These are phyloP conservation scores for Magnolia kwangsiensis DNA, from an alignment of 164 flowering plant genomes.

Conservation along the genomic window DNA sequence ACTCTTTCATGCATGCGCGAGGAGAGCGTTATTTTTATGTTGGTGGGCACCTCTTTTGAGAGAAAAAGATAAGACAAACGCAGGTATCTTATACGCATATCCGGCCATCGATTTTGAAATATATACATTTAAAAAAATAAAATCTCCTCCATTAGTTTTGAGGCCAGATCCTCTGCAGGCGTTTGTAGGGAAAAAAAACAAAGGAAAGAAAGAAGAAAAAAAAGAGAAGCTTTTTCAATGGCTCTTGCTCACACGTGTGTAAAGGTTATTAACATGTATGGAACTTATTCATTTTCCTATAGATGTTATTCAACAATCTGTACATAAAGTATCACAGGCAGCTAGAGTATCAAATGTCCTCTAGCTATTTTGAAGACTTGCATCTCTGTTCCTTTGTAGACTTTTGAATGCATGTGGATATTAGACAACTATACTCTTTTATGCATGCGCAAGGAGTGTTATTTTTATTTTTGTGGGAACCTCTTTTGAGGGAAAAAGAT, in stretches of 20 bases:
- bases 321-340: neutral
- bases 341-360: neutral
- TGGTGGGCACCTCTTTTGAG: neutral
- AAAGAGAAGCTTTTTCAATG: too few species aligned
- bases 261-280: too few species aligned
- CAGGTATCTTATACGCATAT: too few species aligned
- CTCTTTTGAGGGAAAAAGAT: neutral
- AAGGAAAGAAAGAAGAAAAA: too few species aligned
- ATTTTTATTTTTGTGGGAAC: neutral
- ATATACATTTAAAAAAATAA: too few species aligned
- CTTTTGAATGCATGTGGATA: neutral
- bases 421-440: neutral
- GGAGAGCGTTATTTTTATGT: neutral
- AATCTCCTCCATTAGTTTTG: too few species aligned
- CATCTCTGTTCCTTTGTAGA: neutral
- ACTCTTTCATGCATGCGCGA: neutral
- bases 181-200: too few species aligned
- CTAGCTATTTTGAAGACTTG: neutral
- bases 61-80: neutral
- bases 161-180: too few species aligned
- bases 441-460: neutral
- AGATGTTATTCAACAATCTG: too few species aligned
- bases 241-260: too few species aligned
- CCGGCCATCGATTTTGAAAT: too few species aligned
- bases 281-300: too few species aligned